Evolutionary conservation across 306 rosid genomes (phyloP), one percentile per base, ranked within the genome.

Genomic region (Macrotyloma uniflorum): DNA sequence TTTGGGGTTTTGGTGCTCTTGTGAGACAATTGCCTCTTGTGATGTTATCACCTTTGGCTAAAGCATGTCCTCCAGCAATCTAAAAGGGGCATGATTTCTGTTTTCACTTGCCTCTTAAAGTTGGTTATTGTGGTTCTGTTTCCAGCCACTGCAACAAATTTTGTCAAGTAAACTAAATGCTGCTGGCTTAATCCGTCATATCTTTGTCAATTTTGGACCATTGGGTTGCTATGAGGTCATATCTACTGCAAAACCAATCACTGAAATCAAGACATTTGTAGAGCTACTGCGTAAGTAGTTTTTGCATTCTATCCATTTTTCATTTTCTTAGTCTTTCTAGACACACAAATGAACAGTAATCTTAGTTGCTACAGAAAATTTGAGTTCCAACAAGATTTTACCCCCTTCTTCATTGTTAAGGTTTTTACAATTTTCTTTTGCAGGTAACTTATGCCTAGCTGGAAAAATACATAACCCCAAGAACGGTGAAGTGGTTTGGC

Each of bases 161-260:
- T 59, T 59, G 28, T 59, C 22, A 28, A 26, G 67, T 40, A 14
- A 1, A 51, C 38, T 59, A 4, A 14, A 30, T 16, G 6, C 6
- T 46, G 6, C 18, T 58, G 38, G 65, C 38, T 26, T 62, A 7
- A 7, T 62, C 32, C 22, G 67, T 30, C 45, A 23, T 0, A 62
- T 62, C 68, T 32, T 15, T 33, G 68, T 62, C 43, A 32, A 62
- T 3, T 62, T 62, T 62, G 68, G 68, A 16, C 24, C 45, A 62
- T 16, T 6, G 43, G 43, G 45, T 33, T 62, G n/a, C 24, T 62
- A 30, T 33, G 14, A 33, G 20, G n/a, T 59, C 40, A 28, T 28
- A 33, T 20, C 38, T 11, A 59, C 28, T 30, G 1, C 42, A 59
- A 59, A 15, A 40, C 40, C 11, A n/a, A n/a, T n/a, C n/a, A n/a